Evolutionary conservation across 805 yeast genomes (phyloP).

Genomic region (Schwanniomyces yamadae): DNA sequence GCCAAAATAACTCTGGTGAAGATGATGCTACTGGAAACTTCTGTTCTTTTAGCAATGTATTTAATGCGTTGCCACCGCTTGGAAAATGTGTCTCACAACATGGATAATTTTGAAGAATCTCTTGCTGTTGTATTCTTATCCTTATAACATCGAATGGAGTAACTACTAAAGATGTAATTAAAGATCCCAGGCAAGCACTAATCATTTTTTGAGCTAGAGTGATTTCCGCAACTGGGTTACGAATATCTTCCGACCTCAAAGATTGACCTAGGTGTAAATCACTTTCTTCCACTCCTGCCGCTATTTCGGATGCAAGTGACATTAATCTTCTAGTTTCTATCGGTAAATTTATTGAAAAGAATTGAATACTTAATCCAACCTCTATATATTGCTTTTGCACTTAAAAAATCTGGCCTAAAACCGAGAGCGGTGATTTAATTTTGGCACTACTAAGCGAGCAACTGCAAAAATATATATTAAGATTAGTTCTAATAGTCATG

Average conservation of each 20-base stretch:
- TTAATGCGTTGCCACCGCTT: slow-evolving; percentile 28
- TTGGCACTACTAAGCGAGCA: slow-evolving; percentile 4
- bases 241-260: background rate
- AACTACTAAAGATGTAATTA: slow-evolving; percentile 67
- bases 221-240: slow-evolving; percentile 27
- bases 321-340: slow-evolving; percentile 17
- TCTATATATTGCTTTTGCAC: too few relatives aligned
- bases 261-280: slow-evolving; percentile 12
- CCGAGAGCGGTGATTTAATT: slow-evolving; percentile 4
- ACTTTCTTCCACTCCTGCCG: slow-evolving; percentile 39
- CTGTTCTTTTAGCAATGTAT: slow-evolving; percentile 22
- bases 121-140: slow-evolving; percentile 76
- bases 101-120: slow-evolving; percentile 41
- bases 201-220: slow-evolving; percentile 64
- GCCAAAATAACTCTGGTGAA: slow-evolving; percentile 35
- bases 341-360: too few relatives aligned
- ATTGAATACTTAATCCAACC: too few relatives aligned
- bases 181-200: slow-evolving; percentile 75
- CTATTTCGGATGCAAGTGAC: slow-evolving; percentile 41
- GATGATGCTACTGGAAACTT: slow-evolving; percentile 24
- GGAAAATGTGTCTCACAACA: slow-evolving; percentile 30
- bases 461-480: background rate
- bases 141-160: slow-evolving; percentile 84
- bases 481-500: slow-evolving; percentile 27
- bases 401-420: too few relatives aligned